phyloP scores from a whole-genome alignment of 495 filamentous ascomycete genomes.

The Penicillium salamii region DNA sequence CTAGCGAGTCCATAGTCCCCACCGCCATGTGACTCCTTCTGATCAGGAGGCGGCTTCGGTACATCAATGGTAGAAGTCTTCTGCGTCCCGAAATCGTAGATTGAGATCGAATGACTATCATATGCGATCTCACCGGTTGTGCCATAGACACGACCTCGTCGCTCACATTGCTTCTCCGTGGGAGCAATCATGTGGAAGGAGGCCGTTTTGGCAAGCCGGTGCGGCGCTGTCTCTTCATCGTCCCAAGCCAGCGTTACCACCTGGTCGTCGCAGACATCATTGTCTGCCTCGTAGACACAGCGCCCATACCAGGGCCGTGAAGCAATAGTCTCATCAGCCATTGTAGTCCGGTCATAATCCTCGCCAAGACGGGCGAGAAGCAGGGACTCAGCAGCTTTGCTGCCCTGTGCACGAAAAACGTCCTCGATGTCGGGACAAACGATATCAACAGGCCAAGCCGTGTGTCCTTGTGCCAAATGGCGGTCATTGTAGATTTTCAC shows the following conservation, averaged over 20 bases:
- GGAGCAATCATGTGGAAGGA: conserved; percentile 92
- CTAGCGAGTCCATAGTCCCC: conserved; percentile 80
- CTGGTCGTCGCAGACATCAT: conserved; percentile 88
- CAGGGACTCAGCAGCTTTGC: conserved; percentile 21
- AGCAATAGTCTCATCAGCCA: conserved; percentile 51
- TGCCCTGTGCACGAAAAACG: conserved; percentile 16
- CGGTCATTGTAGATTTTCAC: conserved; percentile 69
- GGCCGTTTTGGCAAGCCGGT: conserved; percentile 71
- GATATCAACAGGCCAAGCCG: conserved; percentile 79
- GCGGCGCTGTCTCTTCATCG: conserved; percentile 36
- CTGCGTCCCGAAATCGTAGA: conserved; percentile 39
- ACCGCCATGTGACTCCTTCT: conserved; percentile 65
- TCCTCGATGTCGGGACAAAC: conserved; percentile 91
- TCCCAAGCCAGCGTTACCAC: conserved; percentile 84
- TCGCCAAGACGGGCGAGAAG: conserved; percentile 51
- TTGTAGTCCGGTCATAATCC: conserved; percentile 58
- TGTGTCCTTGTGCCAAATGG: conserved; percentile 58
- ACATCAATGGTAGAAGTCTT: conserved; percentile 25
- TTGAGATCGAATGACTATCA: conserved; percentile 44
- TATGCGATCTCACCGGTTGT: conserved; percentile 82
- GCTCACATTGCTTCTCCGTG: conserved; percentile 80
- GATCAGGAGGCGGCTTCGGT: conserved; percentile 35
- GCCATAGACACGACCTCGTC: conserved; percentile 80
- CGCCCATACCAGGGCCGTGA: conserved; percentile 80
- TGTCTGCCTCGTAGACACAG: conserved; percentile 91